A percentile compares a stretch with the other conserved stretches of the same genome.
phyloP scores from a whole-genome alignment of 441 rosid species.

The Aleurites moluccanus region DNA sequence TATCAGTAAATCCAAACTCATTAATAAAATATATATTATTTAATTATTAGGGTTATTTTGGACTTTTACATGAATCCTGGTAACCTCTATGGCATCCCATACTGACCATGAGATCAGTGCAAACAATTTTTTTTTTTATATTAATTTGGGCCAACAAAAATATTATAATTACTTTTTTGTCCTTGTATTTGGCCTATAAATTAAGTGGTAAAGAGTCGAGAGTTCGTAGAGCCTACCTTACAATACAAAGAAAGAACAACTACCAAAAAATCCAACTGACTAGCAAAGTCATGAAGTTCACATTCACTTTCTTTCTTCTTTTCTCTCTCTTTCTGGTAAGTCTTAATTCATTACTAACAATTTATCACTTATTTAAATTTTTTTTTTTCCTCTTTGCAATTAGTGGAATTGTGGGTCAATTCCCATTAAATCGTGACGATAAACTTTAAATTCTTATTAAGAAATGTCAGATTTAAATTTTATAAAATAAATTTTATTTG shows the following conservation, averaged over 20 bases:
- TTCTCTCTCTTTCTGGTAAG: slow-evolving; percentile 35
- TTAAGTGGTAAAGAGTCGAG: slow-evolving; percentile 6
- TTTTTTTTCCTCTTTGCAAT: not conserved
- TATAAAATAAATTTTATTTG: too few relatives aligned
- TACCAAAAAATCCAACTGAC: not conserved
- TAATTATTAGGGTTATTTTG: too few relatives aligned
- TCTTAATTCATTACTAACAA: not conserved
- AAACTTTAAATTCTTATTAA: too few relatives aligned
- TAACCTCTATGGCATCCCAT: not conserved
- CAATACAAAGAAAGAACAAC: not conserved
- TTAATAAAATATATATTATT: too few relatives aligned
- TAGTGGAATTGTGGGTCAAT: too few relatives aligned
- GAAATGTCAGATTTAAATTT: too few relatives aligned
- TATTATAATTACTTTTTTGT: not conserved
- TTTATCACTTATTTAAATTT: not conserved
- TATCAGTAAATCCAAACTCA: too few relatives aligned
- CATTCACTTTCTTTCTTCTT: slow-evolving; percentile 18
- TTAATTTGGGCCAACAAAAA: not conserved
- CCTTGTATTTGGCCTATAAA: slow-evolving; percentile 25
- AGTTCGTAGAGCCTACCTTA: not conserved
- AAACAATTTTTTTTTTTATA: too few relatives aligned
- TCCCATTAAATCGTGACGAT: too few relatives aligned
- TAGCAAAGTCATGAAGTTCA: slow-evolving; percentile 17
- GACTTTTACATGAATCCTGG: too few relatives aligned
- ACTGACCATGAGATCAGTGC: not conserved